Conservation (phyloP, 1,139 yeast genomes). For the Protomyces lactucae-debilis region DNA sequence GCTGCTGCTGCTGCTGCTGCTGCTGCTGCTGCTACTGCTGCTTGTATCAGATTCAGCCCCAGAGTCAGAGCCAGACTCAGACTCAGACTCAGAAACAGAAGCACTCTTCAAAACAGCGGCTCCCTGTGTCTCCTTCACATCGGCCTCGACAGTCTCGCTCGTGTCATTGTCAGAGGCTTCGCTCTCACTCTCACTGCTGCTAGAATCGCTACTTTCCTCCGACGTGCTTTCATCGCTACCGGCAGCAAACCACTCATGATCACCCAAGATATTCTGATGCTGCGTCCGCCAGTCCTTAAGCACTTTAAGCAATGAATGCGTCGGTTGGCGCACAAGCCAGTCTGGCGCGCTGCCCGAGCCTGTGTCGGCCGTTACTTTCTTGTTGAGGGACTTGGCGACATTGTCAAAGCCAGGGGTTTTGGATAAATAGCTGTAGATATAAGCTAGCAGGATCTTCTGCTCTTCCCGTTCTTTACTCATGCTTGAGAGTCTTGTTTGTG, state of each 20-base stretch:
- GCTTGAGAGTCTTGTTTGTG: no score
- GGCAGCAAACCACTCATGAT: conserved; percentile 24
- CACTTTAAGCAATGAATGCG: conserved; percentile 7
- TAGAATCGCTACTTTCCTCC: not conserved
- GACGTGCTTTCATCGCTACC: conserved; percentile 30
- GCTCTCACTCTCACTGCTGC: not conserved
- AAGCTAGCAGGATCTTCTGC: conserved; percentile 10
- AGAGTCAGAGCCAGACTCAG: conserved; percentile 22
- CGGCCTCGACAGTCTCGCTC: no score
- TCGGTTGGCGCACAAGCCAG: conserved; percentile 9
- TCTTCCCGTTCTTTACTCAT: conserved; percentile 16
- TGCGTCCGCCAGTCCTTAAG: conserved; percentile 1
- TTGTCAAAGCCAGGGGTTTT: not conserved
- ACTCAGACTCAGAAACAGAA: conserved; percentile 33
- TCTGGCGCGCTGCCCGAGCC: not conserved
- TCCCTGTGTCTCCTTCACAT: no score
- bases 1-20: not conserved
- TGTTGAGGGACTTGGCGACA: not conserved
- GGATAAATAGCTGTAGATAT: conserved; percentile 3
- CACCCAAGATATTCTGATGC: conserved; percentile 5
- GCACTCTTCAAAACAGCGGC: not conserved
- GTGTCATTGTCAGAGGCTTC: not conserved
- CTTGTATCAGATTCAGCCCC: conserved; percentile 33
- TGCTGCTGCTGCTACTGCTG: not conserved
- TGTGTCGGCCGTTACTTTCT: no score